Conservation (phyloP, 768 basidiomycete genomes). For the Lentinula sp. region DNA sequence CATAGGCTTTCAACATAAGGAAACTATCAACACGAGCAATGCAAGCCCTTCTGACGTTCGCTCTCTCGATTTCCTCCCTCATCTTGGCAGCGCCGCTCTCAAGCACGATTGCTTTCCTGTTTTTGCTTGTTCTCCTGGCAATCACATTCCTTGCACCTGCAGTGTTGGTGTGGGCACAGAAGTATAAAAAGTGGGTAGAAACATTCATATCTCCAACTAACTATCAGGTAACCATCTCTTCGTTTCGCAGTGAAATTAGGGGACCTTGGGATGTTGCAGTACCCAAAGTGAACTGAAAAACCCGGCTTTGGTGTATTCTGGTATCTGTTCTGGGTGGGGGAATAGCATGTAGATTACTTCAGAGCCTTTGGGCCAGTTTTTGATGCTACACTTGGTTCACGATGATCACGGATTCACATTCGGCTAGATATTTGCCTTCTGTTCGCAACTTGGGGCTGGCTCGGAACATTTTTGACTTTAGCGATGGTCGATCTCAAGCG, state of each 20-base stretch:
- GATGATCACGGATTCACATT: constrained; percentile 5
- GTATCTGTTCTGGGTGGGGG: not conserved
- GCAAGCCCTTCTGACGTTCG: constrained; percentile 48
- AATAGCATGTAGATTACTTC: not conserved
- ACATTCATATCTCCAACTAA: constrained; percentile 5
- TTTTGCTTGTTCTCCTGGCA: constrained; percentile 40
- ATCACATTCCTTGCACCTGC: constrained; percentile 71
- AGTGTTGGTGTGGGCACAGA: constrained; percentile 78
- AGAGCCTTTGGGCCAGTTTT: no score
- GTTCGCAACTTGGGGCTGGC: not conserved
- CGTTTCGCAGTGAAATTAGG: constrained; percentile 66
- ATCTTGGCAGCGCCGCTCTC: constrained; percentile 50
- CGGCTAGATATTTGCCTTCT: constrained; percentile 4
- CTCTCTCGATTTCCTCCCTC: constrained; percentile 44
- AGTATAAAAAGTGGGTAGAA: constrained; percentile 72
- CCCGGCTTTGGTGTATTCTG: no score
- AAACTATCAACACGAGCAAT: constrained; percentile 42
- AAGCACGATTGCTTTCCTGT: constrained; percentile 45
- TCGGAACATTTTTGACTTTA: constrained; percentile 4
- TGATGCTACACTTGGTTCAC: not conserved
- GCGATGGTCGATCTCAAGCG: not conserved
- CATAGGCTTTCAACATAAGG: constrained; percentile 4
- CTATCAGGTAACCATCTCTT: constrained; percentile 6
- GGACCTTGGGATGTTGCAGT: constrained; percentile 89
- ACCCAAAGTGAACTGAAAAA: constrained; percentile 50